phyloP scores from a whole-genome alignment of 805 yeast genomes.

The Cyberlindnera meyerae region DNA sequence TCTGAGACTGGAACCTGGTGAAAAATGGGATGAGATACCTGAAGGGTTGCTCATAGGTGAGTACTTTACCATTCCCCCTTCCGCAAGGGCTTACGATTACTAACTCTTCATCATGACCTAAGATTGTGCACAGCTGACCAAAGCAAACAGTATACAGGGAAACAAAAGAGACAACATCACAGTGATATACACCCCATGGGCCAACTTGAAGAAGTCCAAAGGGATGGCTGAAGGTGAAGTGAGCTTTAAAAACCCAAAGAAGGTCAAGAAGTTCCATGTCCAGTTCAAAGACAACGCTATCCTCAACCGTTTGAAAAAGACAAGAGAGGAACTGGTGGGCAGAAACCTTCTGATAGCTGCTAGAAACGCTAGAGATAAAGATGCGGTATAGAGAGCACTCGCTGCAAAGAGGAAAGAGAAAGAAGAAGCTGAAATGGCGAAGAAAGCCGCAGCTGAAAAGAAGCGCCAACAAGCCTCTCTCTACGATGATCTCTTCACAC shows the following conservation, averaged over 20 bases:
- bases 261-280: constrained; percentile 49
- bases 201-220: constrained; percentile 59
- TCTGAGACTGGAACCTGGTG: constrained; percentile 46
- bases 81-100: not conserved
- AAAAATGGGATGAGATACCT: constrained; percentile 46
- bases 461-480: constrained; percentile 36
- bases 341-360: constrained; percentile 29
- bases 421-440: constrained; percentile 30
- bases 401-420: constrained; percentile 23
- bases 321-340: constrained; percentile 48
- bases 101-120: not conserved
- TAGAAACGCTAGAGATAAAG: constrained; percentile 36
- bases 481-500: constrained; percentile 42
- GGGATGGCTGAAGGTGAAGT: constrained; percentile 80
- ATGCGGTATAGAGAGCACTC: constrained; percentile 20
- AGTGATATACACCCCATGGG: constrained; percentile 70
- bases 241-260: constrained; percentile 56
- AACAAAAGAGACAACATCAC: constrained; percentile 64
- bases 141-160: constrained; percentile 73
- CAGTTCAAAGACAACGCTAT: constrained; percentile 53
- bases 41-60: constrained; percentile 42
- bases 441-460: constrained; percentile 35
- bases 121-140: constrained; percentile 67
- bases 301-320: constrained; percentile 58
- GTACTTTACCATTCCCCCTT: constrained; percentile 3